Evolutionary conservation across 129 eudicot genomes (phyloP).

Genomic region (Flaveria ramosissima): DNA sequence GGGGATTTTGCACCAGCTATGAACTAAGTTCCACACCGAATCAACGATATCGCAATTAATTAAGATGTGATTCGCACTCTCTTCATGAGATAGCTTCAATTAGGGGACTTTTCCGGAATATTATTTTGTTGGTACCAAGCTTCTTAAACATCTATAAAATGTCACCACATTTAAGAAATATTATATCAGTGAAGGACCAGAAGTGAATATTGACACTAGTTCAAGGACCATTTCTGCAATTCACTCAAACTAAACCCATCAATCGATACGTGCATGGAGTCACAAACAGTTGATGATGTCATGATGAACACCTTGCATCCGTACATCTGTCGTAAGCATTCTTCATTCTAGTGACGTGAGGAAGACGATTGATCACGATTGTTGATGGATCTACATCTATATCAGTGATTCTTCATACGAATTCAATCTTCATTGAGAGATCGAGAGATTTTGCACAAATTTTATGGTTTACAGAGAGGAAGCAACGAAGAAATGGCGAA

Average conservation of each 20-base stretch:
- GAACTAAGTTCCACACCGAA: too few species aligned
- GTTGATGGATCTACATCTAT: slow-evolving; percentile 22
- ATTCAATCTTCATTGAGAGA: neutral
- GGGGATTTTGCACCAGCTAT: too few species aligned
- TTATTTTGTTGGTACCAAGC: too few species aligned
- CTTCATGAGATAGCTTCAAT: too few species aligned
- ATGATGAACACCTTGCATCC: slow-evolving; percentile 29
- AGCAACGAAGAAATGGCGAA: slow-evolving; percentile 56
- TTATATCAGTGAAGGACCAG: neutral
- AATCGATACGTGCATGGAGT: slow-evolving; percentile 11
- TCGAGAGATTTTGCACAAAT: slow-evolving; percentile 18
- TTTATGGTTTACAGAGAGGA: slow-evolving; percentile 15
- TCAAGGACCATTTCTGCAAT: neutral
- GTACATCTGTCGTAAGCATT: slow-evolving; percentile 34
- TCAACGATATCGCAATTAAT: too few species aligned
- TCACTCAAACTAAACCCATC: neutral
- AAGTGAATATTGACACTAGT: neutral
- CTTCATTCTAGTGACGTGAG: neutral
- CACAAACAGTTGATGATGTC: slow-evolving; percentile 21
- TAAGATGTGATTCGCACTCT: too few species aligned
- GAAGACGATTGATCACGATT: slow-evolving; percentile 12
- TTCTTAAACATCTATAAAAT: too few species aligned
- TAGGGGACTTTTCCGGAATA: too few species aligned
- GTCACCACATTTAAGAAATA: neutral
- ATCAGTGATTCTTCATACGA: neutral